phyloP scores from a whole-genome alignment of 495 filamentous ascomycete species.

The Talaromyces adpressus region DNA sequence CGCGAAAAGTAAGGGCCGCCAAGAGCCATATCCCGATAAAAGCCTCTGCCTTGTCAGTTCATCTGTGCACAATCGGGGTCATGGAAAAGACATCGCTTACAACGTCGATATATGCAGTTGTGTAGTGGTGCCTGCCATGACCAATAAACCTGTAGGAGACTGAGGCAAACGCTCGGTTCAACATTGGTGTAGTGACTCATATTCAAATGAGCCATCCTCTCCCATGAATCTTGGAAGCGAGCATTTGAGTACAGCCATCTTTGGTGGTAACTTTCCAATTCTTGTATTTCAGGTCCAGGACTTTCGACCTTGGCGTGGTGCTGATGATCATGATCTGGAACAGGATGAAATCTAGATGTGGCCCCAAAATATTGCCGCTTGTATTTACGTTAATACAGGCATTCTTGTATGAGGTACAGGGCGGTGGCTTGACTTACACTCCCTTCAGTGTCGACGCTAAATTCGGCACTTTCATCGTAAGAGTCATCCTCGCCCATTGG shows the following conservation, averaged over 20 bases:
- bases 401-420: no score
- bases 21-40: slow-evolving; percentile 11
- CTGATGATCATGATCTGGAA: not conserved
- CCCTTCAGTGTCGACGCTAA: no score
- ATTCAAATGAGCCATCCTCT: slow-evolving; percentile 6
- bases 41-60: not conserved
- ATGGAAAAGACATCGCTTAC: not conserved
- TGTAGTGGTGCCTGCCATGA: slow-evolving; percentile 12
- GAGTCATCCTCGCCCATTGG: no score
- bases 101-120: slow-evolving; percentile 12
- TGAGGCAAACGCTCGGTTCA: not conserved
- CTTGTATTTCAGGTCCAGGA: not conserved
- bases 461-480: no score
- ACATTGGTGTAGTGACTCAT: slow-evolving; percentile 7
- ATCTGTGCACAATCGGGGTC: no score
- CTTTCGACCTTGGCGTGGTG: not conserved
- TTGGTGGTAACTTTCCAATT: slow-evolving; percentile 9
- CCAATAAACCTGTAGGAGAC: slow-evolving; percentile 10
- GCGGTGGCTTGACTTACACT: no score
- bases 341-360: slow-evolving; percentile 12
- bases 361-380: slow-evolving; percentile 10
- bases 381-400: no score
- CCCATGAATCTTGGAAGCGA: slow-evolving; percentile 9
- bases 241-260: slow-evolving; percentile 11
- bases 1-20: slow-evolving; percentile 10